These are phyloP conservation scores for Neonothopanus nambi DNA, from an alignment of 1,284 basidiomycete genomes.

Conservation along the genomic window DNA sequence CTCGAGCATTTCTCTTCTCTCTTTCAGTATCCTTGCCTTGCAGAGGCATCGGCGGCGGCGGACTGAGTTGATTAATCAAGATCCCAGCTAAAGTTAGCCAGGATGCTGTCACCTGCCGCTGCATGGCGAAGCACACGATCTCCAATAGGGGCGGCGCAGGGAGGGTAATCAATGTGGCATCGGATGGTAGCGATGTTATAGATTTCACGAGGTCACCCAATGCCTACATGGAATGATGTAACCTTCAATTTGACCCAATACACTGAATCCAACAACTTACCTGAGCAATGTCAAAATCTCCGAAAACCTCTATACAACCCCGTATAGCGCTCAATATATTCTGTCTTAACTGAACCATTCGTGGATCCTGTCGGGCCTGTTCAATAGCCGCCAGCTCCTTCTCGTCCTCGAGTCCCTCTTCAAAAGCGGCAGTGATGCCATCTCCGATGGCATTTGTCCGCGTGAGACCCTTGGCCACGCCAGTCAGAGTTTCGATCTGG, in stretches of 20 bases:
- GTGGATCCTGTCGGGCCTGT: conserved; percentile 62
- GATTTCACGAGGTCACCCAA: conserved; percentile 81
- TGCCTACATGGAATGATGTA: conserved; percentile 47
- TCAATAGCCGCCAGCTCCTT: conserved; percentile 55
- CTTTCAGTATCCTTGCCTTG: conserved; percentile 33
- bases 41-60: conserved; percentile 54
- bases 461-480: conserved; percentile 83
- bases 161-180: conserved; percentile 77
- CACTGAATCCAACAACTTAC: conserved; percentile 43
- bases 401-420: conserved; percentile 52
- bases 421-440: conserved; percentile 58
- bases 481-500: conserved; percentile 78
- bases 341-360: conserved; percentile 64
- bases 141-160: conserved; percentile 77
- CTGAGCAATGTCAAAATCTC: conserved; percentile 75
- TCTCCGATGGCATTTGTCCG: conserved; percentile 55
- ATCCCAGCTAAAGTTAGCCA: conserved; percentile 84
- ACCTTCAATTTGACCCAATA: background rate
- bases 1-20: conserved; percentile 36
- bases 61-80: conserved; percentile 77
- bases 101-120: conserved; percentile 73
- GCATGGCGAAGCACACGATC: conserved; percentile 75
- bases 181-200: conserved; percentile 71
- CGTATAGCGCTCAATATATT: conserved; percentile 61
- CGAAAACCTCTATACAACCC: conserved; percentile 70